A percentile compares a stretch with the other conserved stretches of the same genome.
These are phyloP conservation scores for Tripterygium wilfordii DNA, from an alignment of 177 flowering plant species.

Conservation along the genomic window DNA sequence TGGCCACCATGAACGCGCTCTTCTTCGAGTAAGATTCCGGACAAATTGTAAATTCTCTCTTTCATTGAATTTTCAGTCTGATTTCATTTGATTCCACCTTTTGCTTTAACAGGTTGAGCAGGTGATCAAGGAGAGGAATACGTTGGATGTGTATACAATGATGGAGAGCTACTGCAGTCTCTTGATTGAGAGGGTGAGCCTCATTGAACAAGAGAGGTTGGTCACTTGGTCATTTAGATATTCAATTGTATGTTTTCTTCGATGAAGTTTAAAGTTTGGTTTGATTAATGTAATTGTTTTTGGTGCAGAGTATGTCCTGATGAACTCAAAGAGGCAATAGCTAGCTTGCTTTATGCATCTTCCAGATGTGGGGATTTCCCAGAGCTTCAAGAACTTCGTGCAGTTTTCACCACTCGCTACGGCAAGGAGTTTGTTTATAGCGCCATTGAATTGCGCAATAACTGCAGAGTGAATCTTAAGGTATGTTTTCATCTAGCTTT, in stretches of 20 bases:
- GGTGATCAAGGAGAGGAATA: slow-evolving; percentile 84
- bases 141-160: slow-evolving; percentile 58
- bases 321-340: slow-evolving; percentile 62
- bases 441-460: slow-evolving; percentile 63
- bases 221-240: slow-evolving; percentile 1
- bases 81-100: no score
- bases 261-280: background rate
- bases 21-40: slow-evolving; percentile 43
- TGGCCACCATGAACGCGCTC: slow-evolving; percentile 70
- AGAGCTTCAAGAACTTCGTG: slow-evolving; percentile 72
- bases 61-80: background rate
- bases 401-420: slow-evolving; percentile 36
- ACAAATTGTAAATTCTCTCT: background rate
- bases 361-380: slow-evolving; percentile 88
- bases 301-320: slow-evolving; percentile 66
- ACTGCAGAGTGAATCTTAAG: slow-evolving; percentile 64
- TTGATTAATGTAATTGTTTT: slow-evolving; percentile 1
- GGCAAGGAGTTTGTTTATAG: slow-evolving; percentile 71
- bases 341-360: slow-evolving; percentile 61
- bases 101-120: slow-evolving; percentile 81
- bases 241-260: background rate
- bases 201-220: slow-evolving; percentile 50
- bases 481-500: slow-evolving; percentile 37
- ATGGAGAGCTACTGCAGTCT: slow-evolving; percentile 61
- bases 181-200: slow-evolving; percentile 49